A percentile compares a stretch with the other conserved stretches of the same genome.
phyloP scores from a whole-genome alignment of 306 rosid genomes.

The Sophora flavescens region DNA sequence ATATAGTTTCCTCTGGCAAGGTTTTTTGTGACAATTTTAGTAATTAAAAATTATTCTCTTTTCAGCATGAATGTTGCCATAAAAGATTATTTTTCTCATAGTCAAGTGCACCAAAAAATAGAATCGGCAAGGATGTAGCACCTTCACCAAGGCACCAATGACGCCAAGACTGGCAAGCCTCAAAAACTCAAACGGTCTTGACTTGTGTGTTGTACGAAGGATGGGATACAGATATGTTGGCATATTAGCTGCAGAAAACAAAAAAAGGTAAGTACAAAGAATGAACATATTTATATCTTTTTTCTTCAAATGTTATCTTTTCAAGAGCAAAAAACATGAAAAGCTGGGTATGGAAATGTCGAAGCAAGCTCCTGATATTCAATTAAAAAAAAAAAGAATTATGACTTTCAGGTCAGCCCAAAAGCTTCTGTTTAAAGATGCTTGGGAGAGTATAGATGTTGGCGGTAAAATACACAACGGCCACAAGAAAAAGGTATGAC shows the following conservation, averaged over 20 bases:
- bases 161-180: conserved; percentile 92
- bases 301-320: background rate
- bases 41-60: conserved; percentile 8
- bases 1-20: background rate
- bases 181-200: conserved; percentile 80
- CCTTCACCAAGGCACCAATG: conserved; percentile 93
- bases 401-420: background rate
- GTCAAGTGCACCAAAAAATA: conserved; percentile 25
- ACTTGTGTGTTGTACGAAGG: conserved; percentile 79
- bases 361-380: background rate
- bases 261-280: conserved; percentile 31
- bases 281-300: background rate
- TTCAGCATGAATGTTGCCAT: conserved; percentile 18
- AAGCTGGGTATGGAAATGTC: conserved; percentile 1
- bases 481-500: background rate
- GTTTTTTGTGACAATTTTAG: background rate
- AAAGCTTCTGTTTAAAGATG: background rate
- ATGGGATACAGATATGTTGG: conserved; percentile 85
- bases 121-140: conserved; percentile 45
- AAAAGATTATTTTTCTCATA: conserved; percentile 9
- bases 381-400: background rate
- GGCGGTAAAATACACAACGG: background rate
- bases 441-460: background rate
- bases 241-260: conserved; percentile 74
- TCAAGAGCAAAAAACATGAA: conserved; percentile 1